These are phyloP conservation scores for Botrytis galanthina DNA, from an alignment of 2,329 filamentous ascomycete species.

Conservation along the genomic window DNA sequence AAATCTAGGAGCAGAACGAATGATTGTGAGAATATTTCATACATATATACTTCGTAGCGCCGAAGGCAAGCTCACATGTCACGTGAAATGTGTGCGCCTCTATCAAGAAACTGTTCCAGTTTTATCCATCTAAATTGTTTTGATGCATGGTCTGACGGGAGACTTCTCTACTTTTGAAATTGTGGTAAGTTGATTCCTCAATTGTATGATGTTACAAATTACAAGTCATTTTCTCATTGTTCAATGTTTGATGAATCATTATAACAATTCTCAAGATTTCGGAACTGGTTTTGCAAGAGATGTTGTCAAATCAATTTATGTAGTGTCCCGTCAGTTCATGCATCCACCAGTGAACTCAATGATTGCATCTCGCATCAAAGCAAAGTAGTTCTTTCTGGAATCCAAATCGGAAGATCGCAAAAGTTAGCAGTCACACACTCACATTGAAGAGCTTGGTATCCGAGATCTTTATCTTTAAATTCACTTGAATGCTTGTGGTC, in stretches of 20 bases:
- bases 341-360: neutral
- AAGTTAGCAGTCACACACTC: neutral
- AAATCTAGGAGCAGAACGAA: neutral
- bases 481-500: neutral
- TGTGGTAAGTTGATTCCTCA: no score
- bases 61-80: neutral
- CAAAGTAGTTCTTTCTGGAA: neutral
- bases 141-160: neutral
- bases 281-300: no score
- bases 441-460: neutral
- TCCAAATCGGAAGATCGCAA: neutral
- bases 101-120: neutral
- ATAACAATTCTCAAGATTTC: no score
- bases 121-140: neutral
- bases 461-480: neutral
- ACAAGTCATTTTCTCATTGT: no score
- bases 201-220: no score
- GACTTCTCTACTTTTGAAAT: no score
- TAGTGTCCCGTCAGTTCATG: no score
- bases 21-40: neutral
- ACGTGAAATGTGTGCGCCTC: neutral
- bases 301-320: no score
- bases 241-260: no score
- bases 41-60: neutral
- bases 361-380: neutral